A percentile compares a stretch with the other conserved stretches of the same genome.
Conservation (phyloP, 2,329 filamentous ascomycete species). For the Rutstroemia sp. region DNA sequence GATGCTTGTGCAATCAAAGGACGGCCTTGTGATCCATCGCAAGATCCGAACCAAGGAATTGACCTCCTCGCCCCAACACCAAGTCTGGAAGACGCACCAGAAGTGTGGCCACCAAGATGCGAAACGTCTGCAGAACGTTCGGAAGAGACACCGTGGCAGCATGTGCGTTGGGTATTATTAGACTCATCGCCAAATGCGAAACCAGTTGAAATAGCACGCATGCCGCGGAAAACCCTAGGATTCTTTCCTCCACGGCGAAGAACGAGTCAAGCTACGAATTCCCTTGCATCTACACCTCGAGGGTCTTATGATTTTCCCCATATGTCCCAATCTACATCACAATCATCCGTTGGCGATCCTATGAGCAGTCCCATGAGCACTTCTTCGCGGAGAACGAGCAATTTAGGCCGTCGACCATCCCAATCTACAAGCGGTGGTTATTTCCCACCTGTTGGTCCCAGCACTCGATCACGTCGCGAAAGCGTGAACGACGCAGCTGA, state of each 20-base stretch:
- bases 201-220: slow-evolving; percentile 77
- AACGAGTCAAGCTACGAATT: slow-evolving; percentile 52
- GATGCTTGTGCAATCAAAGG: slow-evolving; percentile 84
- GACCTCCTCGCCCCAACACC: slow-evolving; percentile 48
- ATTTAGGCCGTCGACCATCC: slow-evolving; percentile 17
- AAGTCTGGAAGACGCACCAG: slow-evolving; percentile 28
- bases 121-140: slow-evolving; percentile 22
- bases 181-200: slow-evolving; percentile 55
- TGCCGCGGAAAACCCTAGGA: slow-evolving; percentile 72
- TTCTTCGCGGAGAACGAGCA: slow-evolving; percentile 21
- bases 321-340: slow-evolving; percentile 15
- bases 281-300: slow-evolving; percentile 56
- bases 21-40: slow-evolving; percentile 48
- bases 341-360: slow-evolving; percentile 17
- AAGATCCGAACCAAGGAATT: slow-evolving; percentile 33
- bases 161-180: slow-evolving; percentile 83
- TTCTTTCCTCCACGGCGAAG: slow-evolving; percentile 92
- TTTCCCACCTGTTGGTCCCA: slow-evolving; percentile 25
- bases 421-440: slow-evolving; percentile 21
- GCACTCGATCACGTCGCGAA: slow-evolving; percentile 23
- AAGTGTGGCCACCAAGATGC: slow-evolving; percentile 23
- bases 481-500: slow-evolving; percentile 31
- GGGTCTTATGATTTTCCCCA: slow-evolving; percentile 24
- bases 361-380: slow-evolving; percentile 19
- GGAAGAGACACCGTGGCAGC: slow-evolving; percentile 64